Evolutionary conservation across 1,284 basidiomycete species (phyloP), one percentile per base, ranked within the genome.

Genomic region (Ceratobasidium sp.): DNA sequence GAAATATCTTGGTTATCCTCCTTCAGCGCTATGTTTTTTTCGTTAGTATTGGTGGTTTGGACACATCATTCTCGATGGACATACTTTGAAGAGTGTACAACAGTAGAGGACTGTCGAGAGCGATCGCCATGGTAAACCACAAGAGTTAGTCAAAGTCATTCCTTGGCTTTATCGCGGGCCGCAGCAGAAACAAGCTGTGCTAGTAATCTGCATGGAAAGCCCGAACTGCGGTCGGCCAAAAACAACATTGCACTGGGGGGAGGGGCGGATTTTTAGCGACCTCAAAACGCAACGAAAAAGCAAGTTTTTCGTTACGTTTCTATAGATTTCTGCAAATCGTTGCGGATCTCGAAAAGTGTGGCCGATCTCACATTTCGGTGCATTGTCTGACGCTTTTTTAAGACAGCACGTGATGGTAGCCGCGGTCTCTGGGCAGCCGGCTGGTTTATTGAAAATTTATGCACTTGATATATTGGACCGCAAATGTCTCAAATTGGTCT

Each of bases 81-180:
- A 15, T 67, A 77, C 73, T 77, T 42, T 77, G 63, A 53, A 77
- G 73, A 77, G 53, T 67, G 63, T 55, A 77, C 64, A 77, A 58
- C 53, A 77, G 18, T 18, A 77, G n/a, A 26, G 63, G 40, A 26
- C 13, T 23, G 53, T 77, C 73, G 28, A 77, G 63, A 44, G 64
- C 44, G 39, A 68, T 18, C 12, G 63, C 20, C 73, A 77, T 77
- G 73, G 64, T 44, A 49, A 33, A 26, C 33, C 40, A 33, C 53
- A 40, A 20, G 13, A 56, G 40, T 33, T 55, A 13, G 12, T n/a
- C 39, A n/a, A 69, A 33, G 23, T 10, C 39, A 40, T 42, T 63
- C 23, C 23, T 23, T 20, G 39, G 10, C 26, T 18, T 39, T 20
- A 33, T 15, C 6, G 3, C 60, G 33, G 33, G 33, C 33, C 39